Percentiles rank a stretch among this genome's conserved stretches.
These are phyloP conservation scores for Ustilago shanxiensis DNA, from an alignment of 1,284 basidiomycete species.

Conservation along the genomic window DNA sequence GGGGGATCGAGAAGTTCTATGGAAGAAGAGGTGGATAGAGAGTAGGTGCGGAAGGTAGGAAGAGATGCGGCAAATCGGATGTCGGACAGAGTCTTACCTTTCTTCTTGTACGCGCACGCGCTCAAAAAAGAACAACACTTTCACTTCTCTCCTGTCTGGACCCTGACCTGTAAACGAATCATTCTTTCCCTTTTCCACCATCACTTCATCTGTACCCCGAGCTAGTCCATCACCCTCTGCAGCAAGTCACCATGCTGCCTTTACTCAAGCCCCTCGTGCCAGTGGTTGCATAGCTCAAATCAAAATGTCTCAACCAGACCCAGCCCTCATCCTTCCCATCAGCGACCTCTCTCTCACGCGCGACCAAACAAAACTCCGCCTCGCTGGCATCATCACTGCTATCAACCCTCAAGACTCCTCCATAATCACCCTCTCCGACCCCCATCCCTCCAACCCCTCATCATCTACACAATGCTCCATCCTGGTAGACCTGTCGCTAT, in stretches of 20 bases:
- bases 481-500: slow-evolving; percentile 37
- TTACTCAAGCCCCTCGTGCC: too few species aligned
- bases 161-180: slow-evolving; percentile 17
- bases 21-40: neutral
- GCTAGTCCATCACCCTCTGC: neutral
- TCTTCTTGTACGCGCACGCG: neutral
- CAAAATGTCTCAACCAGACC: slow-evolving; percentile 16
- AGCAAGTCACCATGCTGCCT: neutral
- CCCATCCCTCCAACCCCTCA: neutral
- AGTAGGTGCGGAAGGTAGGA: neutral
- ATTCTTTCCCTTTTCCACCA: neutral
- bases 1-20: too few species aligned
- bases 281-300: too few species aligned
- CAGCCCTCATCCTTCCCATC: slow-evolving; percentile 35
- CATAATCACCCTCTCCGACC: slow-evolving; percentile 24
- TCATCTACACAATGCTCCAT: slow-evolving; percentile 1
- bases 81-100: neutral
- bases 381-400: slow-evolving; percentile 32
- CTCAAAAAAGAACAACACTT: slow-evolving; percentile 15
- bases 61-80: neutral
- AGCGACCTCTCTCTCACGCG: slow-evolving; percentile 28
- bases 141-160: neutral
- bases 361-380: slow-evolving; percentile 30
- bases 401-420: slow-evolving; percentile 16
- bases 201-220: neutral